Evolutionary conservation across 352 stramenopile genomes (phyloP).

Genomic region (Pythium dissotocum): DNA sequence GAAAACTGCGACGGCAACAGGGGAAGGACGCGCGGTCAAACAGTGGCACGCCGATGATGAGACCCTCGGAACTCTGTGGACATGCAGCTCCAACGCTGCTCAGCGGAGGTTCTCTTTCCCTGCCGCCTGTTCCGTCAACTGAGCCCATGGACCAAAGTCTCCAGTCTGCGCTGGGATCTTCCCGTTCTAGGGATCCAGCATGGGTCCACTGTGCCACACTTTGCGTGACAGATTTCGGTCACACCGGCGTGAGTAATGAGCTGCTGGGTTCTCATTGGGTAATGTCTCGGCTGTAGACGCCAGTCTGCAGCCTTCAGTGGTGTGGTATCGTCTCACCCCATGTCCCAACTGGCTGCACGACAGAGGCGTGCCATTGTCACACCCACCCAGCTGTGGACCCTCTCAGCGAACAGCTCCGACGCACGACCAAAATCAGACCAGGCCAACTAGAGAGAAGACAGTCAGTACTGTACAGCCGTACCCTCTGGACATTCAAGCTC

Average conservation of each 20-base stretch:
- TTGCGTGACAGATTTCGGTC: background rate
- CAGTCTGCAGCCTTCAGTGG: background rate
- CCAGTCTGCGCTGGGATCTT: background rate
- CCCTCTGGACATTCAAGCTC: no score
- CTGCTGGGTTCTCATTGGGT: background rate
- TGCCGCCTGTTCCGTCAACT: background rate
- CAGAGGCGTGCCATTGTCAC: background rate
- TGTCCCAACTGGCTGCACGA: background rate
- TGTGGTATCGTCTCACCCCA: background rate
- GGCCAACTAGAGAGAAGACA: background rate
- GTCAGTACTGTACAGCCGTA: background rate
- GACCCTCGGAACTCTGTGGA: background rate
- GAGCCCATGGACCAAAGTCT: background rate
- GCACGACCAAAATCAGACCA: background rate
- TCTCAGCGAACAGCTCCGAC: background rate
- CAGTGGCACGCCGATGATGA: no score
- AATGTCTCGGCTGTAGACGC: background rate
- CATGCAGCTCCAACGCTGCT: background rate
- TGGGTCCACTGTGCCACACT: background rate
- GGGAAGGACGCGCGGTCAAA: background rate
- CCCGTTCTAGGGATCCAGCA: background rate
- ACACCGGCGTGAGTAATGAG: background rate
- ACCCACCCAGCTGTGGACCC: conserved; percentile 1
- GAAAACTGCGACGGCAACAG: background rate
- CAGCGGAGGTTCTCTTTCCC: background rate